These are phyloP conservation scores for Pythium utonaiense DNA, from an alignment of 352 stramenopile genomes.

Conservation along the genomic window DNA sequence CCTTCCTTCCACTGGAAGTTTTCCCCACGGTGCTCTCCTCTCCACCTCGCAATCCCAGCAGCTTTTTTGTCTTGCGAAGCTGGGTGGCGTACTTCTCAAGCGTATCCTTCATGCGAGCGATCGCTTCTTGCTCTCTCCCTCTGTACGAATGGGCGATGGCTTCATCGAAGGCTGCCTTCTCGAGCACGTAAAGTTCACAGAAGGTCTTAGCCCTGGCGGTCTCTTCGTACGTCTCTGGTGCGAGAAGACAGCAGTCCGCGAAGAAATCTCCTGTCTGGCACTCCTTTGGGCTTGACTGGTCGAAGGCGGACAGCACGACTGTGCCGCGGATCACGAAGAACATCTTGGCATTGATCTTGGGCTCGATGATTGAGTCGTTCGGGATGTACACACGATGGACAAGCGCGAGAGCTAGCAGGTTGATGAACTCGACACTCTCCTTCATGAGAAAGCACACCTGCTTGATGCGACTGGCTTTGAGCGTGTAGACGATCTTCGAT, in stretches of 20 bases:
- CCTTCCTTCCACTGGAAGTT: not conserved
- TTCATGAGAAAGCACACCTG: constrained; percentile 70
- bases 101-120: constrained; percentile 35
- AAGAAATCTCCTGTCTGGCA: constrained; percentile 69
- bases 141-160: constrained; percentile 53
- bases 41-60: constrained; percentile 45
- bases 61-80: constrained; percentile 71
- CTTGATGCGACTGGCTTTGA: constrained; percentile 59
- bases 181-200: constrained; percentile 76
- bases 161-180: constrained; percentile 59
- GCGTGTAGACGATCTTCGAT: constrained; percentile 50
- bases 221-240: constrained; percentile 58
- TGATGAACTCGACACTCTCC: constrained; percentile 71
- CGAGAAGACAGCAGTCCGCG: constrained; percentile 53
- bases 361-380: constrained; percentile 57
- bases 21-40: constrained; percentile 10
- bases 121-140: constrained; percentile 25
- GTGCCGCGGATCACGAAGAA: constrained; percentile 68
- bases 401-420: constrained; percentile 46
- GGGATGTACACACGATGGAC: constrained; percentile 54
- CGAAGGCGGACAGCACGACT: constrained; percentile 45
- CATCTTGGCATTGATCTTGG: constrained; percentile 72
- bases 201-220: constrained; percentile 75
- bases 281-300: constrained; percentile 45
- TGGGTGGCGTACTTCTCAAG: constrained; percentile 61